Percentiles rank a stretch among this genome's conserved stretches.
Evolutionary conservation across 805 yeast genomes (phyloP).

Genomic region (Zygosaccharomyces lentus): DNA sequence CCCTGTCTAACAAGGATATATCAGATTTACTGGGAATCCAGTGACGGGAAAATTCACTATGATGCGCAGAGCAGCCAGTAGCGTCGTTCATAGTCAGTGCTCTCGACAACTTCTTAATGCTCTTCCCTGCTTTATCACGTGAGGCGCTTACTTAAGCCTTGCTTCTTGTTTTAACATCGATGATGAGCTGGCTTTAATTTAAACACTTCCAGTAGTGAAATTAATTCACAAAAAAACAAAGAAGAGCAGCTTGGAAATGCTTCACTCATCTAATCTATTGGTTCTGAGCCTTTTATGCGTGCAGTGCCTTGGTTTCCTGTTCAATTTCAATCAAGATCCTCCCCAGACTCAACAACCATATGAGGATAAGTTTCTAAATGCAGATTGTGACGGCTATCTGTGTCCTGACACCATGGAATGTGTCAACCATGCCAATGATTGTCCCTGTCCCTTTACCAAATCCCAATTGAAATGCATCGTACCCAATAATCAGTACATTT

Average conservation of each 20-base stretch:
- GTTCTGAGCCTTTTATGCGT: neutral
- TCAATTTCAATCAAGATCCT: slow-evolving; percentile 41
- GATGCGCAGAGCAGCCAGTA: too few relatives aligned
- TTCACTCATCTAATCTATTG: neutral
- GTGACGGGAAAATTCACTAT: too few relatives aligned
- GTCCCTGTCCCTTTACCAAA: slow-evolving; percentile 89
- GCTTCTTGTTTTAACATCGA: neutral
- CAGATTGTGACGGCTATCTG: slow-evolving; percentile 58
- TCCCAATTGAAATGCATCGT: slow-evolving; percentile 77
- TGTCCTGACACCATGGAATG: slow-evolving; percentile 84
- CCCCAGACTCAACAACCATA: slow-evolving; percentile 30
- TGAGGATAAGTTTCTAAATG: slow-evolving; percentile 37
- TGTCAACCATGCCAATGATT: slow-evolving; percentile 61
- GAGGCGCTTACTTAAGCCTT: neutral
- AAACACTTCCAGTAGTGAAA: neutral
- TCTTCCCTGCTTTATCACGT: neutral
- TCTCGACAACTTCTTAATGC: neutral
- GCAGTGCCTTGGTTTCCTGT: slow-evolving; percentile 23
- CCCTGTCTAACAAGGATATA: too few relatives aligned
- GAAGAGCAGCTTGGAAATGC: neutral
- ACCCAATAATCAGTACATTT: slow-evolving; percentile 63
- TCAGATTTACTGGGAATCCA: too few relatives aligned
- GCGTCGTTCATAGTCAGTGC: neutral
- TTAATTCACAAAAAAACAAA: neutral
- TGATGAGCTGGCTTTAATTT: neutral